Base-by-base conservation (phyloP, 352 stramenopile species). In the Phytophthora fragariae region DNA sequence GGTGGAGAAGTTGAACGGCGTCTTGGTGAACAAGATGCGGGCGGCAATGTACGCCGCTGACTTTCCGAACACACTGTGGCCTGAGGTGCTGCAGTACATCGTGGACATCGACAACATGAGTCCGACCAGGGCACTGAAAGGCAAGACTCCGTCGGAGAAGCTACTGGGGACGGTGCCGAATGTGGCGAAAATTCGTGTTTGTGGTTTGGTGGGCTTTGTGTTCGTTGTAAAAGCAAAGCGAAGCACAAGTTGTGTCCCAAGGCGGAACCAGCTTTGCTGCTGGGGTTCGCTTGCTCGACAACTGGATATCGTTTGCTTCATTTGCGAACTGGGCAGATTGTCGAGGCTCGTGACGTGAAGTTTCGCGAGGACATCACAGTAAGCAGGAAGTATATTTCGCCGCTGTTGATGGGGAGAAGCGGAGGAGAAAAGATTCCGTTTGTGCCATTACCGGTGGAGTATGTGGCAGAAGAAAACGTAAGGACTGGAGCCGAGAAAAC, bases 81-180 rank as follows among this genome's bases (percentile, higher is more conserved):
- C 49, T 11, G 47, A 65, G 2, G 49, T 72, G 7, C 11, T 62
- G 15, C 49, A 50, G 17, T 67, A 72, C 8, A 24, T 72, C 1
- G 56, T 62, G 1, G 17, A 62, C 10, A 66, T 57, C 10, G 65
- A 62, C 31, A 72, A 72, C 33, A 47, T 66, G 41, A 49, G 12
- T 17, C 12, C 41, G 8, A 49, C 41, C 14, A 17, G 41, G 12
- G 15, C 41, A 21, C 41, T 19, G 12, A 21, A 49, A n/a, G 41
- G 41, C 15, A 49, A 9, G 15, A 49, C 41, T 1, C 50, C 65
- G 0, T 72, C 47, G 14, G 49, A 67, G n/a, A 72, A 67, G 4
- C n/a, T 72, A 27, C 9, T 46, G 1, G 37, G 50, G 0, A 58
- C 37, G 7, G 19, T 17, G 5, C 57, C 56, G 5, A 29, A 66